Base-by-base conservation (phyloP, 2,329 filamentous ascomycete species). In the Fusarium fracticaudum region DNA sequence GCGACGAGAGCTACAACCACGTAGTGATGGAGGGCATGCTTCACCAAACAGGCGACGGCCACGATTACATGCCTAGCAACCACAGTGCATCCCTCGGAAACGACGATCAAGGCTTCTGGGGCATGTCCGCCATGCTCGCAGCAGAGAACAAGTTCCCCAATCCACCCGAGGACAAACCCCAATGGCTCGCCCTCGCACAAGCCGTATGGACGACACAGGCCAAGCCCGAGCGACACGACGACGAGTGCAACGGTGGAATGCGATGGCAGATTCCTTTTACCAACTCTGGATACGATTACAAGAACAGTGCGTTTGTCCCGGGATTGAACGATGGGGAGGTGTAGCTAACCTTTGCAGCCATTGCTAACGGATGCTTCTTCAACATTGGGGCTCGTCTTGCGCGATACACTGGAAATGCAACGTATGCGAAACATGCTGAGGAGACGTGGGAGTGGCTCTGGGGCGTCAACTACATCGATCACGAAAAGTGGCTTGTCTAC, bases 221-320 rank as follows among this genome's bases (percentile, higher is more conserved):
- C 76, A 82, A 51, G 83, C 86, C 18, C 87, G 61, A 91, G 48
- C 93, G 93, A 84, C 91, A 94, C 78, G 88, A 86, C 11, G 80
- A 86, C 1, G 86, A 85, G 5, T 95, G 93, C 77, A 85, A 86
- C 29, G 93, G 93, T 73, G 93, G 93, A 15, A 79, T 95, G 75
- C 86, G 92, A 76, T 94, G 93, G 92, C 93, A 96, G 84, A 92
- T 96, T 68, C 93, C 91, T 64, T 85, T 89, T 3, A 91, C 92
- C 74, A 94, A 95, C 79, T 87, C 86, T 37, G 94, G 94, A 31
- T 96, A 93, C 81, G 88, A 91, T 78, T 95, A 95, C 86, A 96
- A 91, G 81, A 91, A 91, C 78, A 87, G 85, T 87, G 80, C 38
- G 83, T 80, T 35, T n/a, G 41, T 11, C 20, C 5, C 4, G 12